Conservation (phyloP, 768 basidiomycete species). For the Russula virescens region DNA sequence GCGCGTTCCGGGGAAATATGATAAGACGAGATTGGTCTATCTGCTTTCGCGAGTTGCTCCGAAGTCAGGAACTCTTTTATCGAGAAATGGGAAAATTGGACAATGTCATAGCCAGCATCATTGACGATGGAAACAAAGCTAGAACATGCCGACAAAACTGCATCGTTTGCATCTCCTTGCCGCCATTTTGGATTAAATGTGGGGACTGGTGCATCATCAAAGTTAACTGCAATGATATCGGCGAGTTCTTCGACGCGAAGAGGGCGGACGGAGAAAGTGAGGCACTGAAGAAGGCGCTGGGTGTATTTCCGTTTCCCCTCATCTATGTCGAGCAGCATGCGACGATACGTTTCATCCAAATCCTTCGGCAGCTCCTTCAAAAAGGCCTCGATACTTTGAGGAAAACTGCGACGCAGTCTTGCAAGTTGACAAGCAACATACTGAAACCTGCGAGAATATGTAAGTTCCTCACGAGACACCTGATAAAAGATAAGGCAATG, state of each 20-base stretch:
- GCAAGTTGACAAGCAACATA: constrained; percentile 5
- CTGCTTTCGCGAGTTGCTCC: neutral
- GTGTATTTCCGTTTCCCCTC: constrained; percentile 1
- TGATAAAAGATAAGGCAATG: neutral
- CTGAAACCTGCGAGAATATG: neutral
- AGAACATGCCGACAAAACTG: constrained; percentile 4
- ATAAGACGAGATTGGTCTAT: neutral
- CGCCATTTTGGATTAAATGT: neutral
- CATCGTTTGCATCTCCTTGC: neutral
- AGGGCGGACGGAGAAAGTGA: constrained; percentile 2
- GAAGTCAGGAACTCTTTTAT: constrained; percentile 12
- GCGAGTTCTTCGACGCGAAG: constrained; percentile 3
- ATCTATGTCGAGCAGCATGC: neutral
- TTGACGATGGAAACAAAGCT: constrained; percentile 1
- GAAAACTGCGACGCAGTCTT: neutral
- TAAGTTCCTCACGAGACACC: neutral
- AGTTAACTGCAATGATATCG: neutral
- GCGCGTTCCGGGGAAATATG: neutral
- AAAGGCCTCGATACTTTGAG: neutral
- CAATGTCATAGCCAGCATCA: neutral
- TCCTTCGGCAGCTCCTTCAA: neutral
- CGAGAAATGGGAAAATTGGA: constrained; percentile 7
- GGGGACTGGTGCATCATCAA: neutral
- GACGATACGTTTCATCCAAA: constrained; percentile 1
- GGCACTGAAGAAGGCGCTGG: neutral